Base-by-base conservation (phyloP, 805 yeast species). In the Metschnikowia aberdeeniae region DNA sequence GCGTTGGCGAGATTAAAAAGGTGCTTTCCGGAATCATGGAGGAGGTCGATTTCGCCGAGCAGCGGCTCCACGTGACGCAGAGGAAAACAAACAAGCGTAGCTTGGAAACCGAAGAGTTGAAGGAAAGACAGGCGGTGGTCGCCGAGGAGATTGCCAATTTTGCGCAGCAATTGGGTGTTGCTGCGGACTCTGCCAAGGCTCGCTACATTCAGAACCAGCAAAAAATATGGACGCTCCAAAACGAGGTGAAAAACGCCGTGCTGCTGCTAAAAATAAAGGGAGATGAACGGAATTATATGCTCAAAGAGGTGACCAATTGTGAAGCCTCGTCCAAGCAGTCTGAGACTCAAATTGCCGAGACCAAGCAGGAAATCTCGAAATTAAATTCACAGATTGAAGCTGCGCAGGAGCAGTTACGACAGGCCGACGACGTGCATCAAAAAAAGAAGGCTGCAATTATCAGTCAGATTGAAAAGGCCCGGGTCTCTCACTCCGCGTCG, bases 241-340 rank as follows among this genome's bases (percentile, higher is more conserved):
- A 72, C 6, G 69, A 73, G 41, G 63, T 83, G 3, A 63, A 66
- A 28, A 70, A 63, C 26, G 62, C 73, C 36, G 62, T 73, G n/a
- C 62, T 67, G 11, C 73, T 72, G 49, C 55, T 75, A 1, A 73
- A 72, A 22, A 70, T 81, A 5, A 71, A 73, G 35, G 60, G 62
- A 1, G 79, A 78, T 30, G 96, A 89, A 55, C 75, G 72, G 37
- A 77, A 69, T 40, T 89, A 86, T 61, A 84, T 82, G 80, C 56
- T 62, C 7, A 70, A 68, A 27, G 92, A 86, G 58, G 73, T 79
- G 27, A 63, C 62, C 14, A 75, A 80, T 42, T 84, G 89, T 0
- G 53, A 60, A 9, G 63, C 62, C 7, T 75, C 89, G 0, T 70
- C 76, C 0, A 51, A 52, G 10, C 84, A 78, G 13, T 73, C 82